Evolutionary conservation across 495 filamentous ascomycete genomes (phyloP), one percentile per base, ranked within the genome.

Genomic region (Penicillium daleae): DNA sequence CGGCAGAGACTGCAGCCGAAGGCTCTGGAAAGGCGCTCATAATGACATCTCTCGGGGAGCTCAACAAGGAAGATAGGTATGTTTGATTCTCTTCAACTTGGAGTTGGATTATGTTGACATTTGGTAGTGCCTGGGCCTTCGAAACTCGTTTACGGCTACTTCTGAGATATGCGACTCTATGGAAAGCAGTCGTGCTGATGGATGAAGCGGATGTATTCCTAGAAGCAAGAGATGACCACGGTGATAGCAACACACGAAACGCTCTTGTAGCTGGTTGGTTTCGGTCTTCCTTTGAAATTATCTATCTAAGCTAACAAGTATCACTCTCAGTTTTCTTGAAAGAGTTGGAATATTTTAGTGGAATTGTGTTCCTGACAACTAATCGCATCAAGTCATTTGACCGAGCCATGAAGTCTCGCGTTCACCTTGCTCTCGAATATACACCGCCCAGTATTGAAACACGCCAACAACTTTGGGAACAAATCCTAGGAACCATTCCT

Each of bases 341-440:
- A 46, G 40, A 46, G 10, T 19, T 46, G 3, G 40, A 46, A 22
- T 46, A 46, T 22, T 46, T 46, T 6, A 46, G 40, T 12, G 40
- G 40, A 21, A 12, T 46, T 8, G 58, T 61, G 13, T 54, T 61
- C 22, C 49, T 61, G 9, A 61, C 58, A 0, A 54, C 58, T 9
- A 61, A 61, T n/a, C 35, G 50, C 9, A 61, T 61, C 37, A 55
- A 22, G 5, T 55, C 48, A 4, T 61, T 61, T 42, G 58, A 61
- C 24, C 32, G 33, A 31, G 58, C 58, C 3, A 54, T 61, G 32
- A 42, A 53, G 19, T 61, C 58, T 13, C 58, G 58, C 5, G 24
- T 61, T 21, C 58, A 61, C 21, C 58, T 61, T 31, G 58, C 58
- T 27, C 33, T 61, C 9, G 49, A 61, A 22, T 61, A 61, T 22